Conservation (phyloP, 2,329 filamentous ascomycete species). For the Dactylellina haptotyla region DNA sequence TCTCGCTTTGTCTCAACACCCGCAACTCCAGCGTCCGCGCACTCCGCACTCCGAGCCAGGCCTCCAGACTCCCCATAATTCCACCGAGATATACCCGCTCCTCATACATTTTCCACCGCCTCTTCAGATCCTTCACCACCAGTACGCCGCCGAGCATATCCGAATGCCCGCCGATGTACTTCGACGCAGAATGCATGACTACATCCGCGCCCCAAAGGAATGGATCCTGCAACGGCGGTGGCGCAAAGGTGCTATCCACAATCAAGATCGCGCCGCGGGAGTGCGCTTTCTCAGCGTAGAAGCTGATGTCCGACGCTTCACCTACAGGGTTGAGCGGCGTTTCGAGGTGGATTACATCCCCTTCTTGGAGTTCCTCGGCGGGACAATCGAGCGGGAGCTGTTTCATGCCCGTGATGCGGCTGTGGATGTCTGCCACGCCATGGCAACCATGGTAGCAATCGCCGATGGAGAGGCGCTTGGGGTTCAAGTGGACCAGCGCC, state of each 20-base stretch:
- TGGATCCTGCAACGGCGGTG: constrained; percentile 87
- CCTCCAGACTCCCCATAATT: constrained; percentile 88
- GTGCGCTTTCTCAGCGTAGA: constrained; percentile 78
- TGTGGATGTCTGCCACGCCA: constrained; percentile 78
- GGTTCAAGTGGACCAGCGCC: constrained; percentile 83
- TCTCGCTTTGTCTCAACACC: constrained; percentile 78
- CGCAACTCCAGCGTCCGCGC: constrained; percentile 86
- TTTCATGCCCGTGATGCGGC: constrained; percentile 78
- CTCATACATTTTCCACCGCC: constrained; percentile 66
- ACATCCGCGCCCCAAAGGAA: constrained; percentile 83
- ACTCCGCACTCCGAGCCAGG: constrained; percentile 89
- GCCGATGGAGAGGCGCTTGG: constrained; percentile 81
- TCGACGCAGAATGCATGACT: constrained; percentile 92
- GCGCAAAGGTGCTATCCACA: constrained; percentile 92
- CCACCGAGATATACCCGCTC: constrained; percentile 82
- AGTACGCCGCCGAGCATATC: constrained; percentile 92
- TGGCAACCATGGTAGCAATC: constrained; percentile 94
- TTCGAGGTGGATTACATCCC: constrained; percentile 90
- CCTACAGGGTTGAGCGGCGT: constrained; percentile 93
- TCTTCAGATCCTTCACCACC: constrained; percentile 54
- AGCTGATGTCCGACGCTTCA: constrained; percentile 76
- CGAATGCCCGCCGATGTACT: constrained; percentile 95
- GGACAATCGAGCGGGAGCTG: constrained; percentile 77
- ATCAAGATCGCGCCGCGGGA: constrained; percentile 77
- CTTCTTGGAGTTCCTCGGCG: constrained; percentile 73